These are phyloP conservation scores for Ormosia emarginata DNA, from an alignment of 306 rosid species.

Conservation along the genomic window DNA sequence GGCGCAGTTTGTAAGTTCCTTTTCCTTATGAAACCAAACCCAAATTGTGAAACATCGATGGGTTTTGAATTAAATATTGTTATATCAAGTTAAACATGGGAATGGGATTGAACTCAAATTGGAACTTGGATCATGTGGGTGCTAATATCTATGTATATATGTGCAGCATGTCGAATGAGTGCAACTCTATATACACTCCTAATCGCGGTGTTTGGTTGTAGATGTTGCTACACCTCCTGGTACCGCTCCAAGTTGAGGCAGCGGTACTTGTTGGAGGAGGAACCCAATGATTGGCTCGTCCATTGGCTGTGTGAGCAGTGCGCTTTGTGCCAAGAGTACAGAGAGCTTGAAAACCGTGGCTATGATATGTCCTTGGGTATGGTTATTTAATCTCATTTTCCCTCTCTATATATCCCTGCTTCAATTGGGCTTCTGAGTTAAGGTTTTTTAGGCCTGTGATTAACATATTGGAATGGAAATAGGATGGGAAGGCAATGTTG, in stretches of 20 bases:
- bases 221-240: slow-evolving; percentile 35
- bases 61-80: not conserved
- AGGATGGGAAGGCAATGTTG: slow-evolving; percentile 58
- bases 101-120: not conserved
- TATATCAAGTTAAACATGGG: not conserved
- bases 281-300: slow-evolving; percentile 34
- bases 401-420: not conserved
- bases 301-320: slow-evolving; percentile 39
- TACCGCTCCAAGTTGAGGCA: slow-evolving; percentile 47
- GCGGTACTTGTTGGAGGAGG: slow-evolving; percentile 39
- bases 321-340: slow-evolving; percentile 50
- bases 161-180: slow-evolving; percentile 46
- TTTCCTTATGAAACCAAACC: not conserved
- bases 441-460: not conserved
- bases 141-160: not conserved
- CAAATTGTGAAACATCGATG: not conserved
- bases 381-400: not conserved
- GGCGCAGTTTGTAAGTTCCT: slow-evolving; percentile 43
- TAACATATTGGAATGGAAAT: not conserved
- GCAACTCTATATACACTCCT: slow-evolving; percentile 37
- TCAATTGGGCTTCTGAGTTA: not conserved
- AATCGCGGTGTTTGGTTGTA: not conserved
- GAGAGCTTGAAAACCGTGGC: slow-evolving; percentile 46
- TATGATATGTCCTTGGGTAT: slow-evolving; percentile 43
- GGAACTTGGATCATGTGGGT: not conserved